Base-by-base conservation (phyloP, 129 eudicot genomes). In the carrot (Daucus carota) region DNA sequence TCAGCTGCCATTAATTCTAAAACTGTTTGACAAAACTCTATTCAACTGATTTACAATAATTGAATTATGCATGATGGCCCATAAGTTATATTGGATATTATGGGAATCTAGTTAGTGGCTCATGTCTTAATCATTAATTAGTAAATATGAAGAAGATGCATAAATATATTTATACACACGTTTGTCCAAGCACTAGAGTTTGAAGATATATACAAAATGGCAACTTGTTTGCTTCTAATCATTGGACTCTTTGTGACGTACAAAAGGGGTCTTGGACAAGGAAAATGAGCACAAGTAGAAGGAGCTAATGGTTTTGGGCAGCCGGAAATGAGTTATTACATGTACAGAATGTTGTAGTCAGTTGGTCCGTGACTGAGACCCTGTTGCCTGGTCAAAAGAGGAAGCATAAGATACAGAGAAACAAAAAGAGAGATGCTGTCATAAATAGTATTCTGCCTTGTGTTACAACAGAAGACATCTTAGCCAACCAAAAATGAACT, bases 1-100 rank as follows among this genome's bases (percentile, higher is more conserved):
- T 86, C 87, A 75, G 79, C 81, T 68, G 60, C 86, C 88, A 85
- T 85, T 60, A 59, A 31, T 60, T 24, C 18, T 29, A 22, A 1
- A 22, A 24, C 8, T 26, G 68, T 26, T 26, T 9, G 8, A 18
- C n/a, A 26, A 67, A 67, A 67, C 43, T 67, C 12, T 16, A 18
- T 36, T 7, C 29, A 33, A 18, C 17, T 66, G 22, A 66, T 20
- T 52, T 52, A 52, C 4, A 52, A 7, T 52, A 26, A 29, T 52
- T 69, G 45, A 20, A 70, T 70, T n/a, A 70, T 36, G 8, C 62
- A 69, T 9, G 73, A 69, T 69, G 73, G 16, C 26, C 73, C 74
- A 29, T 41, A 9, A 41, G 22, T 40, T 65, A 31, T 70, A 70
- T 70, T 34, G 74, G 50, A 70, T 41, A 70, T 22, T 40, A n/a